Evolutionary conservation across 163 green algal genomes (phyloP).

Genomic region (Scenedesmus sp.): DNA sequence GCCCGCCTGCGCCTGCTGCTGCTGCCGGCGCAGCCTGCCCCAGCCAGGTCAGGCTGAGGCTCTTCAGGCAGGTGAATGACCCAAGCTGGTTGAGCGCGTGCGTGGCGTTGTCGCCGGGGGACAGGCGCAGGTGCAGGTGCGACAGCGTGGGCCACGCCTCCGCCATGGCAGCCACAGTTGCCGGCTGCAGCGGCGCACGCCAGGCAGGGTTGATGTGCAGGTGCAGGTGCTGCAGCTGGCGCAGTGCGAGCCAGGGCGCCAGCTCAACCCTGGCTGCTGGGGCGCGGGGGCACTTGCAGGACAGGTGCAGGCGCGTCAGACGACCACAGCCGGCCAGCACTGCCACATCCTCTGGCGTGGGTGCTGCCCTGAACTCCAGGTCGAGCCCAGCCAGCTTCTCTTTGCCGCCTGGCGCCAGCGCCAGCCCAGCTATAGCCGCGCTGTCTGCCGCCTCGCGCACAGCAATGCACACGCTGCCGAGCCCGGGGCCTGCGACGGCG

Average conservation of each 20-base stretch:
- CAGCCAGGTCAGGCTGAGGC: conserved; percentile 46
- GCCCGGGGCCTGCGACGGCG: background rate
- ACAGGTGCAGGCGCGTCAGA: conserved; percentile 42
- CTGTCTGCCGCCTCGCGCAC: conserved; percentile 44
- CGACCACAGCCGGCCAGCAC: conserved; percentile 5
- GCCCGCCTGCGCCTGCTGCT: background rate
- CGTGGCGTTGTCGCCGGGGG: conserved; percentile 15
- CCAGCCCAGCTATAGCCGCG: conserved; percentile 5
- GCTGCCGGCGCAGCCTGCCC: conserved; percentile 24
- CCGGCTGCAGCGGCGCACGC: conserved; percentile 36
- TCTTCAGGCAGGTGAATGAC: background rate
- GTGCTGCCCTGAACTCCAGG: conserved; percentile 47
- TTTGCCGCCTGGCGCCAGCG: background rate
- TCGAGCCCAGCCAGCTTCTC: conserved; percentile 41
- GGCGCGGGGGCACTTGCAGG: conserved; percentile 49
- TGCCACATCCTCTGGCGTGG: conserved; percentile 31
- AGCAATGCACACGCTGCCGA: background rate
- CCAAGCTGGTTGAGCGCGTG: conserved; percentile 22
- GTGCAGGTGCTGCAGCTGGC: conserved; percentile 46
- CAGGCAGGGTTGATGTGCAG: conserved; percentile 53
- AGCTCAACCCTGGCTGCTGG: conserved; percentile 25
- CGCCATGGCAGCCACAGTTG: conserved; percentile 29
- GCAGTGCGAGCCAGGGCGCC: conserved; percentile 28
- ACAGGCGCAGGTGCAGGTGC: conserved; percentile 53
- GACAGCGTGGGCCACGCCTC: conserved; percentile 41